These are phyloP conservation scores for Tolypocladium inflatum DNA, from an alignment of 2,329 filamentous ascomycete genomes.

Conservation along the genomic window DNA sequence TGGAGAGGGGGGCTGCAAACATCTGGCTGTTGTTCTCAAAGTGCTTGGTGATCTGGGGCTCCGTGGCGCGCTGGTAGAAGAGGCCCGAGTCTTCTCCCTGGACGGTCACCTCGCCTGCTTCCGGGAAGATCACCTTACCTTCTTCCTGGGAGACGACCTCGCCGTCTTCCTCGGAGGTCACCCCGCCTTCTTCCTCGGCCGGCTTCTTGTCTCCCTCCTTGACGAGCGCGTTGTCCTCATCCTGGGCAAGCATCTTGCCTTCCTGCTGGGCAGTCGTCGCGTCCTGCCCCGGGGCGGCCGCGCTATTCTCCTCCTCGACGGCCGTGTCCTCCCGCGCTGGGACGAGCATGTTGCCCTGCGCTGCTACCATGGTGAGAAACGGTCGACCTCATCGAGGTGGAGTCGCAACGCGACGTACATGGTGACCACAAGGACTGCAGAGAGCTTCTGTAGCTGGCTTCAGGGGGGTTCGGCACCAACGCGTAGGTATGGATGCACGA, in stretches of 20 bases:
- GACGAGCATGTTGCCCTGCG: background rate
- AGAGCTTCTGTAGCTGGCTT: background rate
- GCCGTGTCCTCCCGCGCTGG: background rate
- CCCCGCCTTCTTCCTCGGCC: background rate
- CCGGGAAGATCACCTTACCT: background rate
- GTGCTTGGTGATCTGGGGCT: constrained; percentile 7
- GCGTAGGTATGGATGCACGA: background rate
- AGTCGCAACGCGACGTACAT: background rate
- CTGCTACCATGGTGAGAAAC: background rate
- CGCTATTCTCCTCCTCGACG: background rate
- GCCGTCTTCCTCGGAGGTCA: background rate
- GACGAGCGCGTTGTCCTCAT: too few relatives aligned
- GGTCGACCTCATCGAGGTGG: background rate
- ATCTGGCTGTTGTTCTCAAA: constrained; percentile 10
- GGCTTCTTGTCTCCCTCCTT: too few relatives aligned
- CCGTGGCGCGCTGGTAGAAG: constrained; percentile 8
- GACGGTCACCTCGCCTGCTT: background rate
- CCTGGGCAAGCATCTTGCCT: background rate
- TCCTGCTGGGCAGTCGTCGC: background rate
- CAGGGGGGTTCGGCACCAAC: background rate
- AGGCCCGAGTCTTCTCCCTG: background rate
- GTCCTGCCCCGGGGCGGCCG: too few relatives aligned
- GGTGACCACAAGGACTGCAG: background rate
- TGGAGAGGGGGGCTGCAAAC: constrained; percentile 8
- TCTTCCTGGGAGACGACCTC: background rate